These are phyloP conservation scores for Podila horticola DNA, from an alignment of 192 early-diverging fungal species.

Conservation along the genomic window DNA sequence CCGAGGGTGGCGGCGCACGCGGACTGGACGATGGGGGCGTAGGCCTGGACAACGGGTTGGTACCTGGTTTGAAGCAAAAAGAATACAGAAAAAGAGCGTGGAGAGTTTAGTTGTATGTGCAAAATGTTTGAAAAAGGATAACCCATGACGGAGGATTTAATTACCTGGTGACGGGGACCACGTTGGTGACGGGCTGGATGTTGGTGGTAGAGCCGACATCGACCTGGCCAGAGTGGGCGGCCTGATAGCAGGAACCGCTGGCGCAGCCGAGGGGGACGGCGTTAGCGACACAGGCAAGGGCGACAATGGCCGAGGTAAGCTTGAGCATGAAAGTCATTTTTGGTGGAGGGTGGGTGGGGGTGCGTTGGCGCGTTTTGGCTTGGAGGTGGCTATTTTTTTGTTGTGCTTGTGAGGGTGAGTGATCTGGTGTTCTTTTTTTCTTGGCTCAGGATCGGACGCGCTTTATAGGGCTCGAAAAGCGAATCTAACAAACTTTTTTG, in stretches of 20 bases:
- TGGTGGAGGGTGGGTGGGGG: background rate
- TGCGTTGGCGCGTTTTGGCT: background rate
- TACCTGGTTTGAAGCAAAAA: background rate
- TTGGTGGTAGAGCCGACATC: slow-evolving; percentile 19
- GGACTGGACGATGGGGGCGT: slow-evolving; percentile 25
- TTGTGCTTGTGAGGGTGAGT: background rate
- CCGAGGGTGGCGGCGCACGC: too few relatives aligned
- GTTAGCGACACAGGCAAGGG: slow-evolving; percentile 8
- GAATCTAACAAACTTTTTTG: background rate
- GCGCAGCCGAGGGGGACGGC: slow-evolving; percentile 21
- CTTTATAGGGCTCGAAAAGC: background rate
- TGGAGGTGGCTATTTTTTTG: background rate
- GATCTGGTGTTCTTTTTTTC: background rate
- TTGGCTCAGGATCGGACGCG: background rate
- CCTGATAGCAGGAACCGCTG: slow-evolving; percentile 8
- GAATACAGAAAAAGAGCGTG: too few relatives aligned
- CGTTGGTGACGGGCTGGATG: slow-evolving; percentile 19
- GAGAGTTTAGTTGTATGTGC: too few relatives aligned
- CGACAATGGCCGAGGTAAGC: slow-evolving; percentile 10
- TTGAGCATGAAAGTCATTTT: slow-evolving; percentile 14
- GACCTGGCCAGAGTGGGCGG: slow-evolving; percentile 9
- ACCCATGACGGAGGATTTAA: too few relatives aligned
- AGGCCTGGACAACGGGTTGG: slow-evolving; percentile 26
- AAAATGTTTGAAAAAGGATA: too few relatives aligned
- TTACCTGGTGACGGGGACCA: slow-evolving; percentile 18